Base-by-base conservation (phyloP, 306 rosid species). In the Lathyrus sativus region DNA sequence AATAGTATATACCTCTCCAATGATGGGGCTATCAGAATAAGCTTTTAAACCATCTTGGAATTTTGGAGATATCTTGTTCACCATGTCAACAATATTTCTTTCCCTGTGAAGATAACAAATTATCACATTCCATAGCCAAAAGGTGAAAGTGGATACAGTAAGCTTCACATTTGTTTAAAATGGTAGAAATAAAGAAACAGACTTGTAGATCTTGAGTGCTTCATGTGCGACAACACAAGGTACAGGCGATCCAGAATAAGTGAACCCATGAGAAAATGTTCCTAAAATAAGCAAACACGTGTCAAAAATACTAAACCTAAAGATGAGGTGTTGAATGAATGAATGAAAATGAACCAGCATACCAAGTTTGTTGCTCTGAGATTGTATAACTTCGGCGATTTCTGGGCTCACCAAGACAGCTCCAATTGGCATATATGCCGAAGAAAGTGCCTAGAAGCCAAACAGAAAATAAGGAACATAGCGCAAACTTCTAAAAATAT, bases 321-420 rank as follows among this genome's bases (percentile, higher is more conserved):
- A 53, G 43, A 76, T 19, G 19, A 17, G 35, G 37, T 56, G 19
- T 62, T 65, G 71, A 68, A 13, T 55, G 50, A 68, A 13, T 55
- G 50, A 11, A 35, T 15, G 62, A 56, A 56, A 56, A 28, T 60
- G 59, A 14, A 43, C 43, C 44, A 72, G 19, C 79, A 33, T 84
- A 93, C 99, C 99, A 43, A 90, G 96, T 82, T 88, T 79, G 80
- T 59, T 90, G 88, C 99, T 93, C 75, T 93, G 95, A 0, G 89
- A 76, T 82, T 85, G 51, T 74, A 93, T 88, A 56, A 93, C 99
- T 11, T 93, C 92, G 53, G 95, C 68, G 66, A 93, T 31, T 79
- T 93, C 90, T 41, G 92, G 92, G 83, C 99, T 84, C 69, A 90
- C 96, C 46, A 93, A 88, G 75, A 88, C 92, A 51, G 90, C 99